These are phyloP conservation scores for Aspergillus pseudoterreus DNA, from an alignment of 2,329 filamentous ascomycete species.

Conservation along the genomic window DNA sequence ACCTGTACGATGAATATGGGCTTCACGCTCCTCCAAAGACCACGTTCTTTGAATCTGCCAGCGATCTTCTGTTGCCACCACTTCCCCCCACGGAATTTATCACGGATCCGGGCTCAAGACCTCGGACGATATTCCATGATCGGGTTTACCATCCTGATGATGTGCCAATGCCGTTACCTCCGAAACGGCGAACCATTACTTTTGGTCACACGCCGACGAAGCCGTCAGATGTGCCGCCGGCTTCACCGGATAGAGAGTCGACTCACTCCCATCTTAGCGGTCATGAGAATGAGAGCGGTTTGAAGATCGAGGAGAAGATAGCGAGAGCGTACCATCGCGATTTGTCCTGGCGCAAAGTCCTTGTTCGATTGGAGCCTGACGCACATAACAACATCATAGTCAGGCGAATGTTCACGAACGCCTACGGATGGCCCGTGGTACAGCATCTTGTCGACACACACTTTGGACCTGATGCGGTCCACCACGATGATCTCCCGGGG, in stretches of 20 bases:
- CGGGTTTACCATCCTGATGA: constrained; percentile 90
- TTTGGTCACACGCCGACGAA: constrained; percentile 21
- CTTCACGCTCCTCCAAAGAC: constrained; percentile 77
- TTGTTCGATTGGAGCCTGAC: constrained; percentile 92
- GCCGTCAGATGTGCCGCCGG: constrained; percentile 11
- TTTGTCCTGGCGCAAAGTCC: constrained; percentile 91
- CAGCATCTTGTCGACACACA: constrained; percentile 94
- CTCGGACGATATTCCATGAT: constrained; percentile 93
- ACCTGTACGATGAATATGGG: constrained; percentile 48
- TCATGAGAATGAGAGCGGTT: constrained; percentile 39
- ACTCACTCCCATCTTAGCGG: constrained; percentile 10
- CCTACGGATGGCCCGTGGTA: constrained; percentile 94
- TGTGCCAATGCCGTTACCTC: constrained; percentile 72
- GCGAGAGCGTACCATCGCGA: constrained; percentile 90
- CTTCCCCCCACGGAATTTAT: constrained; percentile 78
- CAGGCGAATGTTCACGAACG: constrained; percentile 92
- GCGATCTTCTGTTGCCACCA: constrained; percentile 86
- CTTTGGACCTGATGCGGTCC: constrained; percentile 72
- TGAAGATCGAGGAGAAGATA: constrained; percentile 97
- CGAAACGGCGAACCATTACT: constrained; percentile 40
- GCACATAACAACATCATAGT: constrained; percentile 99
- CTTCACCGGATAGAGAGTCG: constrained; percentile 8
- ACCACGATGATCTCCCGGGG: constrained; percentile 65
- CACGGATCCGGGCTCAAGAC: constrained; percentile 74
- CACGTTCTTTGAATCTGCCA: constrained; percentile 91